Evolutionary conservation across 1,284 basidiomycete species (phyloP).

Genomic region (Pterulicium gracile): DNA sequence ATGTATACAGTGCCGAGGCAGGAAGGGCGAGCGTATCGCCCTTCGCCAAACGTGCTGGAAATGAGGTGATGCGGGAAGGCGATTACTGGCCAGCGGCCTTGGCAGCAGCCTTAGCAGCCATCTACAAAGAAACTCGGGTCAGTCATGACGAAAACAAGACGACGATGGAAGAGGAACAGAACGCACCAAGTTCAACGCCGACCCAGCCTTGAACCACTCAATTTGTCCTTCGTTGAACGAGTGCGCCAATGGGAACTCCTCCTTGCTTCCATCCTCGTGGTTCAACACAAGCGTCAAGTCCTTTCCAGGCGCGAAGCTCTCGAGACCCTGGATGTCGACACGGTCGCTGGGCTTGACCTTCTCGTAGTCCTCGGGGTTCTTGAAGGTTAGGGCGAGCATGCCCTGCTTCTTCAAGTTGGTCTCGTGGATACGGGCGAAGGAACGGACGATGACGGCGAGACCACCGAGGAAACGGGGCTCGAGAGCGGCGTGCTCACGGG

Average conservation of each 20-base stretch:
- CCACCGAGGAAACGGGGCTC: constrained; percentile 97
- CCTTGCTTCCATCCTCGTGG: constrained; percentile 72
- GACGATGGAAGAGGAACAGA: constrained; percentile 1
- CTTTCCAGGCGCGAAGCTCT: constrained; percentile 80
- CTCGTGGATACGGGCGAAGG: constrained; percentile 97
- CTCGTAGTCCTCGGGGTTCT: constrained; percentile 84
- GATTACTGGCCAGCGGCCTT: too few species aligned
- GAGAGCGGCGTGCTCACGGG: constrained; percentile 95
- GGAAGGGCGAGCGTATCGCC: too few species aligned
- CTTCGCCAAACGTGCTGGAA: too few species aligned
- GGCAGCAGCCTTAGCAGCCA: constrained; percentile 51
- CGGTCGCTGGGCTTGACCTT: constrained; percentile 76
- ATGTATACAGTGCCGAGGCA: too few species aligned
- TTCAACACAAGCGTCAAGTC: constrained; percentile 74
- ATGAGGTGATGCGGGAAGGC: too few species aligned
- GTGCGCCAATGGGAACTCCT: constrained; percentile 67
- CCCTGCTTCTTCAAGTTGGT: constrained; percentile 98
- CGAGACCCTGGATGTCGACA: constrained; percentile 77
- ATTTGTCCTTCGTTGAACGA: constrained; percentile 83
- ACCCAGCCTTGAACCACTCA: constrained; percentile 91
- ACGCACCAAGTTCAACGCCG: constrained; percentile 72
- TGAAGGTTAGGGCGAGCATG: constrained; percentile 89
- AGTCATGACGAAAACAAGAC: background rate
- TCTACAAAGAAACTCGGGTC: constrained; percentile 12
- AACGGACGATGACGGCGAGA: constrained; percentile 89